Evolutionary conservation across 2,329 filamentous ascomycete species (phyloP).

Genomic region (Fusarium haematococcum): DNA sequence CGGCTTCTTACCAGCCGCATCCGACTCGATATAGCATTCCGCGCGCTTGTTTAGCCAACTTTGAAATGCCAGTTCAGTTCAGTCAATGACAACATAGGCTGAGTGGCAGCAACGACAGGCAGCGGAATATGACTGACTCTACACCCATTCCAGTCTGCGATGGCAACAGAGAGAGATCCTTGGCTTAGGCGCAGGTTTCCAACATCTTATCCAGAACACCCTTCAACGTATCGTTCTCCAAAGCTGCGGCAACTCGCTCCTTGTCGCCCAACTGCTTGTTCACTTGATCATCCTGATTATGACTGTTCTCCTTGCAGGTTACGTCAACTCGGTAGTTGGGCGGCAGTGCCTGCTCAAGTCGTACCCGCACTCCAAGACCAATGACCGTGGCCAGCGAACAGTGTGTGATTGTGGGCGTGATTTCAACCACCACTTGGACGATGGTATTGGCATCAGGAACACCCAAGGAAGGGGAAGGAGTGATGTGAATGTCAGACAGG

Average conservation of each 20-base stretch:
- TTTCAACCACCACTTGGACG: conserved; percentile 83
- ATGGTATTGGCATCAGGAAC: conserved; percentile 64
- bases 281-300: conserved; percentile 92
- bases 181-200: conserved; percentile 75
- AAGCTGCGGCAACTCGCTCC: conserved; percentile 91
- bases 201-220: conserved; percentile 94
- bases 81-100: not conserved
- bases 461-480: conserved; percentile 52
- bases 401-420: conserved; percentile 97
- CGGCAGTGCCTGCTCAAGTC: conserved; percentile 90
- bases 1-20: conserved; percentile 4
- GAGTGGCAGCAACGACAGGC: not conserved
- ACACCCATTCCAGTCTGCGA: not conserved
- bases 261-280: conserved; percentile 98
- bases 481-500: conserved; percentile 90
- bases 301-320: conserved; percentile 94
- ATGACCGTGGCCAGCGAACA: conserved; percentile 97
- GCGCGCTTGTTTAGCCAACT: not conserved
- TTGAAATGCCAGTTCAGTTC: not conserved
- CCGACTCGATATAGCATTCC: conserved; percentile 17
- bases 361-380: conserved; percentile 89
- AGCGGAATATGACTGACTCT: not conserved
- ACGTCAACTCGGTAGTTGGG: conserved; percentile 94
- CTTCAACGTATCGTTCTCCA: conserved; percentile 93
- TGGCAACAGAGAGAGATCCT: not conserved